phyloP scores from a whole-genome alignment of 1,284 basidiomycete genomes.

The Trametes sp. region DNA sequence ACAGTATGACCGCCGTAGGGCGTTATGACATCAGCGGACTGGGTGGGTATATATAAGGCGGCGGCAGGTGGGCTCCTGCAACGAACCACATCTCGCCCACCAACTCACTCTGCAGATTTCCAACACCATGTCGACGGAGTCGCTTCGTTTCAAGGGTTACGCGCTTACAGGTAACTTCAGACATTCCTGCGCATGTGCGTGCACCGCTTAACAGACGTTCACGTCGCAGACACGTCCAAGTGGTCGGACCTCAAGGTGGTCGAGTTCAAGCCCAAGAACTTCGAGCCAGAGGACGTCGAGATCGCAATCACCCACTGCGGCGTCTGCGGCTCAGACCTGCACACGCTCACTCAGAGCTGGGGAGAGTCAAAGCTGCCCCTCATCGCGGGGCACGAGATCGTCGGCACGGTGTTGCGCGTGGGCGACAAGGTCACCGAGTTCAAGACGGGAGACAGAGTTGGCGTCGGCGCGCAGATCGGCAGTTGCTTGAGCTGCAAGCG shows the following conservation, averaged over 20 bases:
- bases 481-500: conserved; percentile 60
- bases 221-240: conserved; percentile 31
- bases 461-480: conserved; percentile 68
- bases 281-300: conserved; percentile 45
- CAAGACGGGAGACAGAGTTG: conserved; percentile 69
- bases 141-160: conserved; percentile 31
- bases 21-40: too few relatives aligned
- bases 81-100: background rate
- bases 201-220: background rate
- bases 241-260: conserved; percentile 54
- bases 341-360: conserved; percentile 61
- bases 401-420: conserved; percentile 62
- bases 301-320: conserved; percentile 49
- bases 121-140: too few relatives aligned
- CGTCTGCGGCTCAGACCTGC: conserved; percentile 60
- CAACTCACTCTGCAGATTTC: background rate
- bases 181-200: background rate
- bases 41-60: background rate
- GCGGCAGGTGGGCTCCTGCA: background rate
- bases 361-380: conserved; percentile 49
- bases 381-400: conserved; percentile 66
- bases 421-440: conserved; percentile 62
- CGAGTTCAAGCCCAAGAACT: conserved; percentile 44
- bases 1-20: background rate
- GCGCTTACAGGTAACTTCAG: conserved; percentile 22